Evolutionary conservation across 805 yeast genomes (phyloP).

Genomic region (Myxozyma neglecta): DNA sequence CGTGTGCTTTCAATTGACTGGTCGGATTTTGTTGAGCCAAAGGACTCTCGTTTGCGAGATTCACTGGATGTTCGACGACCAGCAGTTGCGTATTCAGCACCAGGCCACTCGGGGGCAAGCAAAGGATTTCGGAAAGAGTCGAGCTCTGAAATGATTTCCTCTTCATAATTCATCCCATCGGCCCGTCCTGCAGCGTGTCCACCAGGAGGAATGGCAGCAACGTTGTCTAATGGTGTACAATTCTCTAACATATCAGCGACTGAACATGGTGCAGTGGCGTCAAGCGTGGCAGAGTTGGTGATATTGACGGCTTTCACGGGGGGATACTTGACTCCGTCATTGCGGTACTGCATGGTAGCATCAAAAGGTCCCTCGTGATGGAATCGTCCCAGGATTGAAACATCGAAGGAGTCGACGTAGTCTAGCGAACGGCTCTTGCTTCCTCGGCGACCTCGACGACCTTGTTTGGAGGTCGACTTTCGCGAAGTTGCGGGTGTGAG

Average conservation of each 20-base stretch:
- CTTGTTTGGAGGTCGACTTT: not conserved
- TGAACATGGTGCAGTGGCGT: conserved; percentile 15
- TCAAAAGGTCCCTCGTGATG: conserved; percentile 32
- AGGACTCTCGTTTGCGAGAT: not conserved
- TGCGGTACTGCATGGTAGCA: conserved; percentile 17
- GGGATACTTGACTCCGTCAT: conserved; percentile 10
- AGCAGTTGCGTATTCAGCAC: conserved; percentile 14
- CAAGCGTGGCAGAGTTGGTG: conserved; percentile 13
- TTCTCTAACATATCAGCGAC: conserved; percentile 8
- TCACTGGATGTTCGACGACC: not conserved
- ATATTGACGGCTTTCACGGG: conserved; percentile 25
- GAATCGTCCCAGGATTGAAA: not conserved
- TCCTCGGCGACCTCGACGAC: not conserved
- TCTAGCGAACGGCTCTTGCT: not conserved
- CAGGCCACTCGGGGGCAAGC: conserved; percentile 19
- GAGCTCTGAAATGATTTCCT: conserved; percentile 7
- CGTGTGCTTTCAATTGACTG: not conserved
- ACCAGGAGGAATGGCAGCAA: conserved; percentile 15
- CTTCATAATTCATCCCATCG: conserved; percentile 22
- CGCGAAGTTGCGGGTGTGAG: not conserved
- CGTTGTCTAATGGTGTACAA: conserved; percentile 20
- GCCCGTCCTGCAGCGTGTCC: conserved; percentile 12
- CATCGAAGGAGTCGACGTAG: conserved; percentile 7
- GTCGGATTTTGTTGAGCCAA: not conserved
- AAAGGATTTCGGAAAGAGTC: conserved; percentile 4